Evolutionary conservation across 1,284 basidiomycete species (phyloP), one percentile per base, ranked within the genome.

Genomic region (Apiotrichum veenhuisii): DNA sequence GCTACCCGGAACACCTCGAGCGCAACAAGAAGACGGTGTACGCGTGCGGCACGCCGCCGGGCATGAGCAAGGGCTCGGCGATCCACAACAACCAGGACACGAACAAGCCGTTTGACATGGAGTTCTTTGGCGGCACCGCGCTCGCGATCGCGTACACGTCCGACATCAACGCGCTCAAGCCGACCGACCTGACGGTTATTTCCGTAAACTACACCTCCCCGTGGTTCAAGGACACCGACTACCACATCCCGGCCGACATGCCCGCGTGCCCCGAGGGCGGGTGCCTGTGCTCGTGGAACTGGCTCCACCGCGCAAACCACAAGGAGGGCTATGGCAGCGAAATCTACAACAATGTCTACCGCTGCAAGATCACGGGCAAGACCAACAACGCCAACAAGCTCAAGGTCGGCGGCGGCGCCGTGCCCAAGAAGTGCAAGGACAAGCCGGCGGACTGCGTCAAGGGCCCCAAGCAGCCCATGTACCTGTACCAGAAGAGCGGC

Each of bases 261-360:
- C 87, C 87, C 0, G 77, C 83, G 20, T 89, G 87, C 67, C 84
- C 85, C 0, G 69, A 81, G 2, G 82, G 80, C 15, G 82, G 82
- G 34, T 88, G 87, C 67, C 81, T 78, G n/a, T 88, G 87, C 70
- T 81, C 84, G 3, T 89, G 83, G 79, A 54, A 54, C 53, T 54
- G 53, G 53, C 34, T 49, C 40, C 53, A 54, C 40, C n/a, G 9
- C 9, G 22, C 9, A 23, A 17, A 50, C 25, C 5, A 18, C 26
- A 25, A 22, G 3, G 47, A 40, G 26, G 48, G 48, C 15, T 50
- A 50, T 11, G 25, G 37, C 22, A 3, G 3, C 9, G 48, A 50
- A n/a, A 50, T 50, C 17, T 89, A 87, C 77, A 87, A 88, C 84
- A 86, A 82, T 49, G 84, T 84, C 23, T 89, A 88, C 81, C 82